These are phyloP conservation scores for Fusarium fracticaudum DNA, from an alignment of 2,329 filamentous ascomycete genomes.

Conservation along the genomic window DNA sequence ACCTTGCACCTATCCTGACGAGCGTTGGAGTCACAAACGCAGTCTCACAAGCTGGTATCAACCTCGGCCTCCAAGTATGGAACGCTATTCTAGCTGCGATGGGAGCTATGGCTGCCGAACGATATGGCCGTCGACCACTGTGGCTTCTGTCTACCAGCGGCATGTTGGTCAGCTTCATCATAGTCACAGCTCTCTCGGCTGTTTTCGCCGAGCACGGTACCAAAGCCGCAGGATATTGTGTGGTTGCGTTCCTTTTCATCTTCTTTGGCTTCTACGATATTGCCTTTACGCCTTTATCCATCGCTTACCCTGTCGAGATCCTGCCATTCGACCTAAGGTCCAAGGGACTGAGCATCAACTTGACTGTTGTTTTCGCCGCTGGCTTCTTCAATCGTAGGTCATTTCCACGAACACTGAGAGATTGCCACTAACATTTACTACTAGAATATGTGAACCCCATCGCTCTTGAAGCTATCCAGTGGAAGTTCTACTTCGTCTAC, in stretches of 20 bases:
- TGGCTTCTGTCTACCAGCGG: conserved; percentile 10
- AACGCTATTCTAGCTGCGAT: conserved; percentile 10
- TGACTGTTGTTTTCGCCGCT: conserved; percentile 11
- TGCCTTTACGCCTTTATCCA: conserved; percentile 10
- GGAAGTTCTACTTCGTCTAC: conserved; percentile 30
- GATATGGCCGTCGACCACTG: conserved; percentile 13
- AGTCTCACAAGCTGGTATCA: conserved; percentile 12
- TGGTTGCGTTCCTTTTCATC: conserved; percentile 19
- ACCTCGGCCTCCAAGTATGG: conserved; percentile 19
- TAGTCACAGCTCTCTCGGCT: conserved; percentile 13
- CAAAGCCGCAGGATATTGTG: conserved; percentile 8
- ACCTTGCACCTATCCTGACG: conserved; percentile 14
- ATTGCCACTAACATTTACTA: not conserved
- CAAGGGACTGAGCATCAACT: conserved; percentile 24
- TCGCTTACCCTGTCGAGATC: conserved; percentile 26
- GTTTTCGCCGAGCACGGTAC: not conserved
- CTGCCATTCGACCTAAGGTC: conserved; percentile 13
- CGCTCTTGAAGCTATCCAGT: conserved; percentile 16
- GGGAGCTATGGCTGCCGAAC: conserved; percentile 16
- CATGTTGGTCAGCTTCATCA: conserved; percentile 19
- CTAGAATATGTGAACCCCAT: conserved; percentile 29
- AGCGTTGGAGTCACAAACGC: conserved; percentile 14
- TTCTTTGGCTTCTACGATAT: conserved; percentile 31
- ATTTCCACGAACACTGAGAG: fast-evolving
- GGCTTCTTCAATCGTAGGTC: conserved; percentile 16